These are phyloP conservation scores for Thielaviopsis populi DNA, from an alignment of 2,329 filamentous ascomycete genomes.

Conservation along the genomic window DNA sequence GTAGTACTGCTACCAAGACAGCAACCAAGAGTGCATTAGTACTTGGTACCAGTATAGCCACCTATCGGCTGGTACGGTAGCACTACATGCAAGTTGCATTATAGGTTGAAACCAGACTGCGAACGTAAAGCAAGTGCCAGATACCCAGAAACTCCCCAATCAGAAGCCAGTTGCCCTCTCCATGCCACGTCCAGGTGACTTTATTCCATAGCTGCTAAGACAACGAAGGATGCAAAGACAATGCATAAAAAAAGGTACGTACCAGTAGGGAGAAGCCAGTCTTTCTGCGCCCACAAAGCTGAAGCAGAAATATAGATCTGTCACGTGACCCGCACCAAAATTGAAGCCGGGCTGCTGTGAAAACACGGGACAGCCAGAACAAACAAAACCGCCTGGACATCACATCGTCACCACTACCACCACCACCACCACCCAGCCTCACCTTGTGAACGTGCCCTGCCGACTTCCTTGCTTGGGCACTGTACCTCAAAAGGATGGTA, in stretches of 20 bases:
- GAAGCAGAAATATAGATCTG: too few species aligned
- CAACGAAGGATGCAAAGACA: not conserved
- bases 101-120: not conserved
- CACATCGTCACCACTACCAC: too few species aligned
- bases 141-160: not conserved
- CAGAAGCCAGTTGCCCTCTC: not conserved
- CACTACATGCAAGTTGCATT: not conserved
- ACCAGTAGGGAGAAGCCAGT: not conserved
- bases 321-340: not conserved
- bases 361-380: not conserved
- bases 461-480: not conserved
- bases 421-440: not conserved
- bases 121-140: not conserved
- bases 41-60: not conserved
- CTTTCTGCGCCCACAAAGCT: too few species aligned
- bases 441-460: not conserved
- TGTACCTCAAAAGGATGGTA: not conserved
- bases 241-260: not conserved
- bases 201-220: not conserved
- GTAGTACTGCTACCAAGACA: not conserved
- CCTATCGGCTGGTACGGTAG: not conserved
- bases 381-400: not conserved
- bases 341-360: not conserved
- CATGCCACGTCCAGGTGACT: not conserved
- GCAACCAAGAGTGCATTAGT: not conserved